Base-by-base conservation (phyloP, 177 flowering plant species). In the Vitis hybrid region DNA sequence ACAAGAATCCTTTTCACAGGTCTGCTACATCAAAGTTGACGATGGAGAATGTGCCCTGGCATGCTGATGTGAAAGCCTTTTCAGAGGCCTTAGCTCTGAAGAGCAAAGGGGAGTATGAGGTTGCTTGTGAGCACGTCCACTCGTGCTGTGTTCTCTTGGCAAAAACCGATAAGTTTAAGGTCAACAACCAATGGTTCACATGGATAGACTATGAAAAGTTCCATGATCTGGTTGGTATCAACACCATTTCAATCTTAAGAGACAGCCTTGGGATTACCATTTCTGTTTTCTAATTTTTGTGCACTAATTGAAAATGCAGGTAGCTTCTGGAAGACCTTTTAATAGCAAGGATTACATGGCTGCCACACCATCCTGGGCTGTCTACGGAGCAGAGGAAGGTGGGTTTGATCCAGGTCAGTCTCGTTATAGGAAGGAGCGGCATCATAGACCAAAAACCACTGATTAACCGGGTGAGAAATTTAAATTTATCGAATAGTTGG, bases 1-100 rank as follows among this genome's bases (percentile, higher is more conserved):
- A 15, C 66, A 67, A 60, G 19, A 44, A 68, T 18, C 33, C 59
- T 60, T 47, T 44, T 62, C 47, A 64, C 83, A 94, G 98, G 70
- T 86, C 99, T 68, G 92, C 97, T 9, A 91, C 99, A 49, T 96
- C 99, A 70, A 96, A 94, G 79, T 70, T 96, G 79, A 96, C 99
- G 5, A 96, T 96, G 99, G 97, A 96, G 82, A 96, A 96, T 79
- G 99, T 96, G 47, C 99, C 99, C 0, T 96, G 98, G 98, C 99
- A 92, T 78, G 2, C 93, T 72, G 99, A 96, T 69, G 98, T 94
- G 44, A 94, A 90, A 80, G 90, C 85, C 68, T 96, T 96, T 63
- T 96, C 99, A 1, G 98, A 92, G 79, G 94, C 97, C 64, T 75
- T 96, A 24, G 88, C 97, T 74, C 20, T 63, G 33, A 92, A 85